A percentile compares a stretch with the other conserved stretches of the same genome.
Conservation (phyloP, 495 filamentous ascomycete species). For the Lasiosphaeria hispida region DNA sequence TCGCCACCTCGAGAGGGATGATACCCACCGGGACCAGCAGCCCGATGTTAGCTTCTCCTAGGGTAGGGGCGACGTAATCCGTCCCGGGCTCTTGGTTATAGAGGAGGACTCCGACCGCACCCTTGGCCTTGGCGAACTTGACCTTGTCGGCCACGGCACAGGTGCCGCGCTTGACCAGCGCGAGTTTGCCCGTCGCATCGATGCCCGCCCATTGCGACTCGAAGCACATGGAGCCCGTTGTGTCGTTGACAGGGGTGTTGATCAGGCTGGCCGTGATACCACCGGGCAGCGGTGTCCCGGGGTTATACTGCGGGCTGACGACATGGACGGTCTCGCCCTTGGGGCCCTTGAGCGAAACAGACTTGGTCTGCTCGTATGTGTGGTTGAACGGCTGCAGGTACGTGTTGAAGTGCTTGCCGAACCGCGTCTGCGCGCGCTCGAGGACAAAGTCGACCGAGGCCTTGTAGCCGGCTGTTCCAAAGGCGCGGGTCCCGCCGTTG, state of each 20-base stretch:
- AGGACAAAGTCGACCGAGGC: constrained; percentile 63
- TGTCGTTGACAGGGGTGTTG: constrained; percentile 31
- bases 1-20: constrained; percentile 46
- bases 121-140: constrained; percentile 53
- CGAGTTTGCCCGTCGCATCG: constrained; percentile 54
- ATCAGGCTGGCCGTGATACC: constrained; percentile 23
- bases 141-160: constrained; percentile 63
- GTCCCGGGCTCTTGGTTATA: constrained; percentile 33
- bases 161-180: constrained; percentile 59
- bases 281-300: constrained; percentile 20
- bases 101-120: constrained; percentile 55
- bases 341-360: constrained; percentile 28
- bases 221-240: constrained; percentile 35
- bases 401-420: constrained; percentile 36
- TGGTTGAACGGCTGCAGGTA: constrained; percentile 54
- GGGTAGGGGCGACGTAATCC: constrained; percentile 48
- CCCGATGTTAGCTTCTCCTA: constrained; percentile 30
- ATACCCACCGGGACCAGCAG: constrained; percentile 30
- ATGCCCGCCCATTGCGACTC: constrained; percentile 36
- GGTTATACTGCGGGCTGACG: constrained; percentile 29
- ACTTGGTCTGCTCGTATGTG: constrained; percentile 28
- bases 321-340: constrained; percentile 30
- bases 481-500: constrained; percentile 50
- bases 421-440: constrained; percentile 35
- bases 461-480: constrained; percentile 60